Evolutionary conservation across 345 rosid genomes (phyloP), one percentile per base, ranked within the genome.

Genomic region (Pugionium dolabratum): DNA sequence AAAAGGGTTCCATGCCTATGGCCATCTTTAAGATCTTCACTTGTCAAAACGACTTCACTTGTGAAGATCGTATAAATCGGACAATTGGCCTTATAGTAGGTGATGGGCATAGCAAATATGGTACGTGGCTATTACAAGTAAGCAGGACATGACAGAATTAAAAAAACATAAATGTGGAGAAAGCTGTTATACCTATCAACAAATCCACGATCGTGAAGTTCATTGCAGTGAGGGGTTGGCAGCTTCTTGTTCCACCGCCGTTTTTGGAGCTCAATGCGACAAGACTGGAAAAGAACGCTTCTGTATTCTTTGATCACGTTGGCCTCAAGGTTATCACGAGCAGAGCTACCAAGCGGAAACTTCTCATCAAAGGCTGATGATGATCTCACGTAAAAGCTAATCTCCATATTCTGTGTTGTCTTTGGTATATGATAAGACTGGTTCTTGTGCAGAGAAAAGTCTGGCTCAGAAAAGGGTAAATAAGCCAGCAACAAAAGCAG

Each of bases 181-280:
- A 64, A 29, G 50, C 43, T 42, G 32, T 65, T 75, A 18, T 18
- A 83, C 90, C 91, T 78, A 74, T 82, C 84, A 62, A 85, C 85
- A 34, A 76, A 60, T 45, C 85, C 90, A 26, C 85, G 83, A 69
- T 66, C 79, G 6, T 73, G 85, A 57, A 92, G 88, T 74, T 86
- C 87, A 53, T 73, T 69, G 68, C 98, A 92, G 81, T 78, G 80
- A 46, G 96, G 95, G 37, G 86, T 83, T 5, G 88, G 96, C 74
- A 87, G 49, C 70, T 84, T 82, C 81, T 61, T 87, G 80, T 72
- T 89, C 96, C 95, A 92, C 10, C 76, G 84, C 45, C 84, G 85
- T 76, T 82, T 87, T 75, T 86, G 96, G 70, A 76, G 70, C 76
- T 92, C 98, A 29, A 83, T 37, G 4, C 87, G 84, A 73, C 98